Conservation (phyloP, 208 protist genomes). For the Wallacemonas sp. region DNA sequence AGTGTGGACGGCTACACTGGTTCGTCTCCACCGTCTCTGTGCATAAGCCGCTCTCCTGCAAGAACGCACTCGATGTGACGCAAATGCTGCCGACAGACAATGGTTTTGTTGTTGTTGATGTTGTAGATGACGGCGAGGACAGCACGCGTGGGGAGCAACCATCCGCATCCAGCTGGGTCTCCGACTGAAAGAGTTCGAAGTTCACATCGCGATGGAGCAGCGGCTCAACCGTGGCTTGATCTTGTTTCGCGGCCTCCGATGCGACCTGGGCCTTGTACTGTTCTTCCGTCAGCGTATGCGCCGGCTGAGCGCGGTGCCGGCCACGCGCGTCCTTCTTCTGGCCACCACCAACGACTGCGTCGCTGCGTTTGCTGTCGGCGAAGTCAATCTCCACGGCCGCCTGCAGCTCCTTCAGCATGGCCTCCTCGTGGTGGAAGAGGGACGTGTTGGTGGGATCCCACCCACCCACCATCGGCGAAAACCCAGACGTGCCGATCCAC, state of each 20-base stretch:
- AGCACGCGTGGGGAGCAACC: slow-evolving; percentile 30
- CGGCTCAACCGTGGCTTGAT: background rate
- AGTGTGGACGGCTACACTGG: slow-evolving; percentile 60
- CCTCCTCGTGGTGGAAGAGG: slow-evolving; percentile 19
- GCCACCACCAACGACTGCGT: no score
- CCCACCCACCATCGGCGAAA: slow-evolving; percentile 60
- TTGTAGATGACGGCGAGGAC: background rate
- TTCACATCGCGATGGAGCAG: slow-evolving; percentile 1
- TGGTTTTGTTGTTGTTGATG: slow-evolving; percentile 10
- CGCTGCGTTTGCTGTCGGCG: background rate
- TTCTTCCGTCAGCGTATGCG: background rate
- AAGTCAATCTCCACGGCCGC: slow-evolving; percentile 19
- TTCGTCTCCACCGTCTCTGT: slow-evolving; percentile 34
- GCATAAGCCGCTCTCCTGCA: slow-evolving; percentile 41
- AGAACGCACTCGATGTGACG: slow-evolving; percentile 47
- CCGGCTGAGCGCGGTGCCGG: no score
- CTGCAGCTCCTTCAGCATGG: slow-evolving; percentile 19
- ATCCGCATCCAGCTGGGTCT: slow-evolving; percentile 32
- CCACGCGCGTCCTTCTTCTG: no score
- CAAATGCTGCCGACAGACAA: slow-evolving; percentile 56
- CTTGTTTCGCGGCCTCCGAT: no score
- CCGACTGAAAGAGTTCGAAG: slow-evolving; percentile 10
- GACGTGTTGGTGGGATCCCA: slow-evolving; percentile 55
- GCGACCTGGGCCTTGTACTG: background rate
- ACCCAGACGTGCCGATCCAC: slow-evolving; percentile 57